phyloP scores from a whole-genome alignment of 306 rosid genomes.

The Spatholobus suberectus region DNA sequence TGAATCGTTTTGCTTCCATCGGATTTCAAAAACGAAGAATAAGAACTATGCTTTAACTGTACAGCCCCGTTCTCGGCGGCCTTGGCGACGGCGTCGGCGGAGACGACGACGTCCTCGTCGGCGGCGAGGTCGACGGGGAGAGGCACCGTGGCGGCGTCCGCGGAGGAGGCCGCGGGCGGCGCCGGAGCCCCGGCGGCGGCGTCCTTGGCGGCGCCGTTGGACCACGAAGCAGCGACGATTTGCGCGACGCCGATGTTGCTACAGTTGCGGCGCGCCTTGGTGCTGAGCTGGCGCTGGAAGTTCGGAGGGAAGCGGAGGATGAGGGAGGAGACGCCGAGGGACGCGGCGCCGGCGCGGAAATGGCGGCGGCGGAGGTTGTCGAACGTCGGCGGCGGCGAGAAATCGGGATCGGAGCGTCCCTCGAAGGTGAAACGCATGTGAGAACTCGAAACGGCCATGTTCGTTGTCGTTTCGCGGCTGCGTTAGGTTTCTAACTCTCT shows the following conservation, averaged over 20 bases:
- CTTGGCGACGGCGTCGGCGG: conserved; percentile 19
- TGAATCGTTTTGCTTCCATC: conserved; percentile 87
- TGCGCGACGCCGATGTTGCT: conserved; percentile 99
- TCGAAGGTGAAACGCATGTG: conserved; percentile 44
- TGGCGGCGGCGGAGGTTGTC: conserved; percentile 35
- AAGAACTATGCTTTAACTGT: conserved; percentile 51
- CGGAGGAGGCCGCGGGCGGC: conserved; percentile 56
- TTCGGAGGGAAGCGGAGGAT: conserved; percentile 83
- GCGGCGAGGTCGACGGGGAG: conserved; percentile 49
- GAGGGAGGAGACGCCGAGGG: conserved; percentile 23
- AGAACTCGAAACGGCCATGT: conserved; percentile 46
- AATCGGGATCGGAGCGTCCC: conserved; percentile 52
- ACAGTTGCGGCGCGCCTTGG: conserved; percentile 92
- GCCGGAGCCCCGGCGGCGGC: conserved; percentile 44
- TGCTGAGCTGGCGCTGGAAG: conserved; percentile 92
- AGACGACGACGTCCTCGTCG: conserved; percentile 50
- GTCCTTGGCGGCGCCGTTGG: conserved; percentile 54
- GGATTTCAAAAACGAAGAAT: conserved; percentile 70
- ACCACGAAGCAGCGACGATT: conserved; percentile 99
- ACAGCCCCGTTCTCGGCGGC: conserved; percentile 61
- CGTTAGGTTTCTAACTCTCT: neutral
- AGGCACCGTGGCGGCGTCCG: conserved; percentile 57
- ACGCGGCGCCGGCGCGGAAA: conserved; percentile 19
- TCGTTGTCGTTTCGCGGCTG: conserved; percentile 16
- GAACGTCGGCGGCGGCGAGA: conserved; percentile 35